These are phyloP conservation scores for Lojkania enalia DNA, from an alignment of 2,329 filamentous ascomycete species.

Conservation along the genomic window DNA sequence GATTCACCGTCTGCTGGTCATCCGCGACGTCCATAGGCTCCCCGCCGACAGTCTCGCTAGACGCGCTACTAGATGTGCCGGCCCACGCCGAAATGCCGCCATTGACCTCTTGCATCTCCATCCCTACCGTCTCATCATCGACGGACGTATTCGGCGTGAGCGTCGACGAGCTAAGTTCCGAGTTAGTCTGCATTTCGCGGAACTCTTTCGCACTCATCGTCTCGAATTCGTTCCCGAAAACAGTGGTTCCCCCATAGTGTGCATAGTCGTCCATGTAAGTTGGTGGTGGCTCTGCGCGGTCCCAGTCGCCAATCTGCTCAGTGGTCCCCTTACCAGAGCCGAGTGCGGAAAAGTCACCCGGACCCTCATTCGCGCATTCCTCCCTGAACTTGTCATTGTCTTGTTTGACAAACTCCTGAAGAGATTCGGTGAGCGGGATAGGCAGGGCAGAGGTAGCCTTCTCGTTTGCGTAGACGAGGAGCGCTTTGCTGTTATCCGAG, in stretches of 20 bases:
- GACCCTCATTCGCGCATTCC: constrained; percentile 24
- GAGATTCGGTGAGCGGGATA: constrained; percentile 27
- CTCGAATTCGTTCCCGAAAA: constrained; percentile 7
- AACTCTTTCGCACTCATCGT: constrained; percentile 24
- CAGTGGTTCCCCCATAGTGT: constrained; percentile 1
- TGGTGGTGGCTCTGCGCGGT: constrained; percentile 4
- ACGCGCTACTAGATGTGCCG: constrained; percentile 23
- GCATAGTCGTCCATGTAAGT: constrained; percentile 27
- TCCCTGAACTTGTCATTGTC: constrained; percentile 50
- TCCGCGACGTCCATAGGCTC: constrained; percentile 28
- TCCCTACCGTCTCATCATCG: constrained; percentile 21
- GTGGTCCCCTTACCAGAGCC: not conserved
- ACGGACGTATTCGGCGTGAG: constrained; percentile 42
- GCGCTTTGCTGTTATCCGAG: constrained; percentile 55
- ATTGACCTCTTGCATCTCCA: constrained; percentile 34
- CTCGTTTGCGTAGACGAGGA: constrained; percentile 64
- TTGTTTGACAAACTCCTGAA: constrained; percentile 51
- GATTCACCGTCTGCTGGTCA: constrained; percentile 12
- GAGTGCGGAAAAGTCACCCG: not conserved
- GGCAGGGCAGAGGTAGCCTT: constrained; percentile 27
- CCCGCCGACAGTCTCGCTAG: constrained; percentile 25
- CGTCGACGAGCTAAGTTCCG: constrained; percentile 30
- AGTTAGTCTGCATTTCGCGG: constrained; percentile 15
- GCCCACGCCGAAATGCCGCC: constrained; percentile 25
- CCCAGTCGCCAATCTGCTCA: constrained; percentile 21